Conservation (phyloP, 306 rosid genomes). For the Vigna unguiculata region DNA sequence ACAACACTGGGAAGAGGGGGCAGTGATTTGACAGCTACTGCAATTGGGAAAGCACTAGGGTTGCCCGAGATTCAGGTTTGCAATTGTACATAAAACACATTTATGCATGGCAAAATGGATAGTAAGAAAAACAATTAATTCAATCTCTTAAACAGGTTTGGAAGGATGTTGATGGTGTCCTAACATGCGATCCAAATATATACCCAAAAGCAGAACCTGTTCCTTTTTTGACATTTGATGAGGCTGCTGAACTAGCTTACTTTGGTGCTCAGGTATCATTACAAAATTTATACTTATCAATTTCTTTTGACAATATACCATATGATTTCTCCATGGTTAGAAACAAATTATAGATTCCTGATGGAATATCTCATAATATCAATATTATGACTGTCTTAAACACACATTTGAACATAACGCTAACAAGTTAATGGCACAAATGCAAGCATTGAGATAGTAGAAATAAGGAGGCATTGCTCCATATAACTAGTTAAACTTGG, state of each 20-base stretch:
- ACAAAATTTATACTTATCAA: constrained; percentile 5
- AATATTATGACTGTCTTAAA: not conserved
- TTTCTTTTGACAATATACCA: constrained; percentile 31
- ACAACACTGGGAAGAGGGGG: constrained; percentile 99
- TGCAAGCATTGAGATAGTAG: not conserved
- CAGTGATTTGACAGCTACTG: constrained; percentile 97
- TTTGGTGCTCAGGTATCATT: constrained; percentile 96
- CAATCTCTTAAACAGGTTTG: constrained; percentile 74
- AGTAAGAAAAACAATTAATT: constrained; percentile 24
- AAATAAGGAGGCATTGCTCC: not conserved
- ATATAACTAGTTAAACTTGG: not conserved
- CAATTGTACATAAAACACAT: constrained; percentile 7
- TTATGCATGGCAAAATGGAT: constrained; percentile 13
- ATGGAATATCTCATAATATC: not conserved
- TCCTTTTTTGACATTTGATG: constrained; percentile 91
- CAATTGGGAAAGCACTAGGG: constrained; percentile 92
- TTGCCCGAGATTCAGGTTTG: constrained; percentile 94
- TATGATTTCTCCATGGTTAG: not conserved
- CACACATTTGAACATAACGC: not conserved
- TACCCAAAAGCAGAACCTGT: constrained; percentile 78
- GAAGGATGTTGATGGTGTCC: constrained; percentile 99
- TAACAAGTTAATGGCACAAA: not conserved
- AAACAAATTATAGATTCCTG: not conserved
- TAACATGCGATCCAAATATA: constrained; percentile 94
- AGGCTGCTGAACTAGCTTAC: constrained; percentile 99